Percentiles rank a stretch among this genome's conserved stretches.
These are phyloP conservation scores for Pterocarpus macrocarpus DNA, from an alignment of 306 rosid genomes.

Conservation along the genomic window DNA sequence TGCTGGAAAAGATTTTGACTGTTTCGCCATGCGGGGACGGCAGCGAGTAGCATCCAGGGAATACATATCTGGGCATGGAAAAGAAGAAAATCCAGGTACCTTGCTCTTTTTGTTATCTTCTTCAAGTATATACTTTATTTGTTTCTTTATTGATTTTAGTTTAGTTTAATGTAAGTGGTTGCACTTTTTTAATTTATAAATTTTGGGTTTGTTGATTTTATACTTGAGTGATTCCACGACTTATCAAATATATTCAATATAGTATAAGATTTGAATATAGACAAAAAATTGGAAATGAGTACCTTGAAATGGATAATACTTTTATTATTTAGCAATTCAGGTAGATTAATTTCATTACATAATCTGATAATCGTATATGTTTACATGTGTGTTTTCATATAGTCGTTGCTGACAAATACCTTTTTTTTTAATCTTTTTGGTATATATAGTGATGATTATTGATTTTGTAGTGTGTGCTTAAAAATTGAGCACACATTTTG, in stretches of 20 bases:
- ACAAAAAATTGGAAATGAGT: not conserved
- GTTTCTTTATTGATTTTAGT: not conserved
- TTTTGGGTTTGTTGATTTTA: constrained; percentile 19
- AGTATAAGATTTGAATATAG: constrained; percentile 21
- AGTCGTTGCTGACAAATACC: not conserved
- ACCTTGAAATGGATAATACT: constrained; percentile 9
- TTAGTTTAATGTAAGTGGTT: constrained; percentile 32
- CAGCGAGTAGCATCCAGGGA: constrained; percentile 72
- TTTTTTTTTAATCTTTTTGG: too few relatives aligned
- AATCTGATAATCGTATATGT: not conserved
- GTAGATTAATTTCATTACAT: constrained; percentile 1
- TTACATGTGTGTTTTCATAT: not conserved
- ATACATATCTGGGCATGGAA: constrained; percentile 45
- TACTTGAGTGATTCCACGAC: constrained; percentile 23
- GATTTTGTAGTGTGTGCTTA: constrained; percentile 20
- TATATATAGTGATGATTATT: constrained; percentile 18
- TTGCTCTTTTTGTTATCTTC: constrained; percentile 31
- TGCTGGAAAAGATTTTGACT: constrained; percentile 47
- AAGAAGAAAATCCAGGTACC: constrained; percentile 65
- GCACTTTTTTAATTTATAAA: not conserved
- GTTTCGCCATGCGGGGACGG: constrained; percentile 76
- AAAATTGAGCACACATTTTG: constrained; percentile 5
- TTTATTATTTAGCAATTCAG: not conserved
- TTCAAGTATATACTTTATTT: constrained; percentile 8
- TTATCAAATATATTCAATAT: constrained; percentile 19